phyloP scores from a whole-genome alignment of 768 basidiomycete genomes.

The Xerocomellus intermedius region DNA sequence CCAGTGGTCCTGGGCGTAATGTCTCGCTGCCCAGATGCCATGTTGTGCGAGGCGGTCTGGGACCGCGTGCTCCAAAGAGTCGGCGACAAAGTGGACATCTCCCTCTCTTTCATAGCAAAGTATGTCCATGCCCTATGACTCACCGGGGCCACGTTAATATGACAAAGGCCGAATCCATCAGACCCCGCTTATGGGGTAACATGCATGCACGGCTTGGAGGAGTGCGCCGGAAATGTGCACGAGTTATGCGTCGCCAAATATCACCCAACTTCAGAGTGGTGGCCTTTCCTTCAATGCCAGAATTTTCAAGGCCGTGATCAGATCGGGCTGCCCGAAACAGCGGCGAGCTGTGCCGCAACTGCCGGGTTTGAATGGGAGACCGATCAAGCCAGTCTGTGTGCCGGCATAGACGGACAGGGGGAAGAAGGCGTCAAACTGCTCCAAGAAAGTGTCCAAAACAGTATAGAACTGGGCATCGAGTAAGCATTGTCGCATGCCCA shows the following conservation, averaged over 20 bases:
- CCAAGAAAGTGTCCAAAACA: slow-evolving; percentile 51
- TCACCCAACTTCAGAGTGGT: slow-evolving; percentile 59
- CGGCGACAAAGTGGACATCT: slow-evolving; percentile 61
- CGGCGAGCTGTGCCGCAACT: slow-evolving; percentile 60
- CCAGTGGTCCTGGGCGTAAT: slow-evolving; percentile 58
- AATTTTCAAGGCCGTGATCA: slow-evolving; percentile 60
- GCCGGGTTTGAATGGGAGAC: slow-evolving; percentile 68
- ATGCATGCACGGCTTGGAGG: slow-evolving; percentile 77
- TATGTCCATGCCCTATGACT: slow-evolving; percentile 37
- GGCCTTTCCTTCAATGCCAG: slow-evolving; percentile 81
- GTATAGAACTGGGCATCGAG: slow-evolving; percentile 54
- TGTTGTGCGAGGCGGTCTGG: slow-evolving; percentile 77
- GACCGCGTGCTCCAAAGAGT: slow-evolving; percentile 67
- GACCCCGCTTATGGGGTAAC: slow-evolving; percentile 73
- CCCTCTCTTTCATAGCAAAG: slow-evolving; percentile 73
- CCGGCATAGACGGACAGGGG: slow-evolving; percentile 58
- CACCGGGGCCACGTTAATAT: slow-evolving; percentile 11
- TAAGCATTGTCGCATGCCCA: slow-evolving; percentile 33
- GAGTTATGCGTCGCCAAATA: slow-evolving; percentile 78
- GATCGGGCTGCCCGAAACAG: slow-evolving; percentile 66
- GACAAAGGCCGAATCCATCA: slow-evolving; percentile 54
- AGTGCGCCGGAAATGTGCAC: slow-evolving; percentile 89
- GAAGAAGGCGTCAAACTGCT: slow-evolving; percentile 65
- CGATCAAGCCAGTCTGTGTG: slow-evolving; percentile 55
- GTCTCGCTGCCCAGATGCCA: slow-evolving; percentile 79